Conservation (phyloP, 768 basidiomycete species). For the Naganishia friedmannii region DNA sequence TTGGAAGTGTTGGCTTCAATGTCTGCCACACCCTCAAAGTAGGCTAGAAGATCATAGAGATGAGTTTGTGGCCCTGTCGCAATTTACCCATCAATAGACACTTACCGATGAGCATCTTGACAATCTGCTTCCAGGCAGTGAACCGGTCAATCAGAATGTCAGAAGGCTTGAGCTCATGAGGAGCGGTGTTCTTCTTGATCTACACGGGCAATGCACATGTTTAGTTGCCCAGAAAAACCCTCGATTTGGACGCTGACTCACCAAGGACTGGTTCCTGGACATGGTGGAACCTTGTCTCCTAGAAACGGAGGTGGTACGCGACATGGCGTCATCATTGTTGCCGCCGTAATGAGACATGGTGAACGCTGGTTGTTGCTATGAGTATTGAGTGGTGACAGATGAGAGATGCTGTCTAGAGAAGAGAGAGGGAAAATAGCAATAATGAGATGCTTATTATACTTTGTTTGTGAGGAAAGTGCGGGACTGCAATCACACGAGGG, state of each 20-base stretch:
- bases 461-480: not conserved
- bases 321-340: conserved; percentile 52
- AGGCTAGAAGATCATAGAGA: conserved; percentile 55
- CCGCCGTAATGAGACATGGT: conserved; percentile 46
- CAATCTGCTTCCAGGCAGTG: conserved; percentile 81
- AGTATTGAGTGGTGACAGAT: conserved; percentile 1
- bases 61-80: not conserved
- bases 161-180: conserved; percentile 83
- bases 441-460: not conserved
- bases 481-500: conserved; percentile 1
- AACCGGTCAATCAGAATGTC: conserved; percentile 89
- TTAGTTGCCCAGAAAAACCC: not conserved
- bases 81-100: not conserved
- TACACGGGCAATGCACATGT: conserved; percentile 27
- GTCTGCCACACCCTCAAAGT: conserved; percentile 75
- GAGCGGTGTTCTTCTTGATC: conserved; percentile 89
- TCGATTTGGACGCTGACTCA: conserved; percentile 35
- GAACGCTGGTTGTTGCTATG: not conserved
- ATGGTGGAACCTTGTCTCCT: conserved; percentile 66
- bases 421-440: not conserved
- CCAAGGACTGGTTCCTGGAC: conserved; percentile 74
- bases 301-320: conserved; percentile 71
- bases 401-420: not conserved
- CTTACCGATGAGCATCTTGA: conserved; percentile 77
- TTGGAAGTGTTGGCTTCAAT: conserved; percentile 92